Percentiles rank a stretch among this genome's conserved stretches.
Evolutionary conservation across 2,329 filamentous ascomycete species (phyloP).

Genomic region (Zalaria sp.): DNA sequence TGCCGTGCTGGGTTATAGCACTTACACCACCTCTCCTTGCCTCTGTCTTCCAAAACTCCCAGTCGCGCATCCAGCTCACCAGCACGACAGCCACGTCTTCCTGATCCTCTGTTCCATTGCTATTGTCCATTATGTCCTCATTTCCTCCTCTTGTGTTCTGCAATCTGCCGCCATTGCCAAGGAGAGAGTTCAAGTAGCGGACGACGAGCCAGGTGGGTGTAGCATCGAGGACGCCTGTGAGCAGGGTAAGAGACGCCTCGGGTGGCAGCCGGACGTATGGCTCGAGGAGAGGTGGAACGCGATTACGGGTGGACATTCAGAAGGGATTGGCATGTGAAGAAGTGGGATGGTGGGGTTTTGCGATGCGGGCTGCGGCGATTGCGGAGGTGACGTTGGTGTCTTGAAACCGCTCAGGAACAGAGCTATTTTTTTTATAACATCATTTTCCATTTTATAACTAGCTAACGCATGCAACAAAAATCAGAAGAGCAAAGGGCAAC

Average conservation of each 20-base stretch:
- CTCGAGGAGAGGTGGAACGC: conserved; percentile 50
- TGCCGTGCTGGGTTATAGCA: background rate
- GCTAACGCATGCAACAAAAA: too few species aligned
- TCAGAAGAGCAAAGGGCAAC: too few species aligned
- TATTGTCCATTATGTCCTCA: conserved; percentile 13
- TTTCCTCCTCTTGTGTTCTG: conserved; percentile 3
- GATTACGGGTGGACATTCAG: conserved; percentile 23
- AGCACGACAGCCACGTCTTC: conserved; percentile 43
- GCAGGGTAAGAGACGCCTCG: conserved; percentile 46
- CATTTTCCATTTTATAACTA: too few species aligned
- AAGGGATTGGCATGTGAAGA: conserved; percentile 1
- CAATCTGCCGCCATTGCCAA: conserved; percentile 12
- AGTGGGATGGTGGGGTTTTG: conserved; percentile 14
- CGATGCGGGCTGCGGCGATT: too few species aligned
- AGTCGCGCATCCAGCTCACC: conserved; percentile 70
- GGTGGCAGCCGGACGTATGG: conserved; percentile 46
- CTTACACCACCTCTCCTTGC: conserved; percentile 48
- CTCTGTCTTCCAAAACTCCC: conserved; percentile 64
- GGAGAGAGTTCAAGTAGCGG: conserved; percentile 34
- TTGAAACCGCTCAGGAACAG: too few species aligned
- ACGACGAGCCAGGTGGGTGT: conserved; percentile 42
- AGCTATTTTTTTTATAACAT: too few species aligned
- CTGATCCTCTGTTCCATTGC: conserved; percentile 3
- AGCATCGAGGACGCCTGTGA: conserved; percentile 49
- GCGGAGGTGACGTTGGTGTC: too few species aligned